Evolutionary conservation across 2,329 filamentous ascomycete species (phyloP).

Genomic region (Epichloe typhina): DNA sequence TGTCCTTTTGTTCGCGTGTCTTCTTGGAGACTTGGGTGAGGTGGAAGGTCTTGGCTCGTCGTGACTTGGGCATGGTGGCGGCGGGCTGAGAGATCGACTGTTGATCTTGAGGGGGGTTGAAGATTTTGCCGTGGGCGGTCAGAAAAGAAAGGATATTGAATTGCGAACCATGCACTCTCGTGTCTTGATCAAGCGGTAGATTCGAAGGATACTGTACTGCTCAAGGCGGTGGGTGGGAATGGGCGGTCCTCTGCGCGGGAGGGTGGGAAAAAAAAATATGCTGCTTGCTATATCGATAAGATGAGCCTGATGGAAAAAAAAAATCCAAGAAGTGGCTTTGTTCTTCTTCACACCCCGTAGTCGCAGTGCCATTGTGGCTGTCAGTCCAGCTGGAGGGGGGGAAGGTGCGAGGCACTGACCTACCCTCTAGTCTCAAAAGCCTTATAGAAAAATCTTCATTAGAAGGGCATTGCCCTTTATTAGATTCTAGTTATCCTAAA

Average conservation of each 20-base stretch:
- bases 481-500: no score
- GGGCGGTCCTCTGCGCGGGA: not conserved
- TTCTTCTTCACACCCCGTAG: no score
- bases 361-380: no score
- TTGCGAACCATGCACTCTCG: not conserved
- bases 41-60: slow-evolving; percentile 79
- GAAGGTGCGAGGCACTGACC: no score
- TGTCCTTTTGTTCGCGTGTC: slow-evolving; percentile 78
- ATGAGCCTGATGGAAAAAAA: not conserved
- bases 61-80: slow-evolving; percentile 81
- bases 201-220: not conserved
- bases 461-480: no score
- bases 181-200: not conserved
- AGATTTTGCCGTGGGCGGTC: not conserved
- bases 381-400: no score
- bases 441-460: no score
- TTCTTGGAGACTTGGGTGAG: slow-evolving; percentile 89
- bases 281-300: slow-evolving; percentile 4
- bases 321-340: no score
- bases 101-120: not conserved
- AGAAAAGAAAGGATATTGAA: not conserved
- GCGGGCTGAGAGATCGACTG: slow-evolving; percentile 2
- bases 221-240: not conserved
- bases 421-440: no score
- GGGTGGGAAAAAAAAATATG: slow-evolving; percentile 1